Conservation (phyloP, 2,329 filamentous ascomycete species). For the Nemania sp. region DNA sequence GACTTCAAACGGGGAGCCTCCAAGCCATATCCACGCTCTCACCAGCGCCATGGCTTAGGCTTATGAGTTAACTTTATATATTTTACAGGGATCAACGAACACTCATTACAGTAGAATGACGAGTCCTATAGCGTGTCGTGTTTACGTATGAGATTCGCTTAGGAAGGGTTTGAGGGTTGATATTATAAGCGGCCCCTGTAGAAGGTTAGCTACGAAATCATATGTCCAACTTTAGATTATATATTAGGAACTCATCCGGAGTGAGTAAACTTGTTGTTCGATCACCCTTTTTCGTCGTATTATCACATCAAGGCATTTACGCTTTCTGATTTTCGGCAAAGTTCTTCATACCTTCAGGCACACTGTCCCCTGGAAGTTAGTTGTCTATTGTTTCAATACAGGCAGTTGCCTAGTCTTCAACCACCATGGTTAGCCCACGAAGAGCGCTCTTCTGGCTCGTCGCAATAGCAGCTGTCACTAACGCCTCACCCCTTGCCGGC, state of each 20-base stretch:
- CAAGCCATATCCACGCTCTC: not conserved
- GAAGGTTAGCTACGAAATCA: not conserved
- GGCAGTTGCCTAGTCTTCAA: too few relatives aligned
- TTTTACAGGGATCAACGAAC: not conserved
- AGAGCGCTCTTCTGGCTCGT: constrained; percentile 13
- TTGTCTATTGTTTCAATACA: not conserved
- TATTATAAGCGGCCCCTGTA: not conserved
- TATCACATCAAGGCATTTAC: not conserved
- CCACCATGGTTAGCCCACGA: constrained; percentile 20
- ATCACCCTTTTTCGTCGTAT: constrained; percentile 2
- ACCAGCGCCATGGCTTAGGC: not conserved
- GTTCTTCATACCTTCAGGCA: not conserved
- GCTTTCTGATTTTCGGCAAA: not conserved
- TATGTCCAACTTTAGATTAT: too few relatives aligned
- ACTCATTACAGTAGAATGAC: not conserved
- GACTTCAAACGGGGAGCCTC: not conserved
- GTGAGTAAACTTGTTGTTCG: too few relatives aligned
- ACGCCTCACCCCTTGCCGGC: not conserved
- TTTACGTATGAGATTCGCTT: not conserved
- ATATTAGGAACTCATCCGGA: too few relatives aligned
- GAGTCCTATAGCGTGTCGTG: not conserved
- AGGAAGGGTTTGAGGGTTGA: not conserved
- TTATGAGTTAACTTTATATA: not conserved
- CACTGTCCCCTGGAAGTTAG: not conserved
- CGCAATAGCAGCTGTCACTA: not conserved